Conservation (phyloP, 495 filamentous ascomycete genomes). For the Talaromyces thailandensis region DNA sequence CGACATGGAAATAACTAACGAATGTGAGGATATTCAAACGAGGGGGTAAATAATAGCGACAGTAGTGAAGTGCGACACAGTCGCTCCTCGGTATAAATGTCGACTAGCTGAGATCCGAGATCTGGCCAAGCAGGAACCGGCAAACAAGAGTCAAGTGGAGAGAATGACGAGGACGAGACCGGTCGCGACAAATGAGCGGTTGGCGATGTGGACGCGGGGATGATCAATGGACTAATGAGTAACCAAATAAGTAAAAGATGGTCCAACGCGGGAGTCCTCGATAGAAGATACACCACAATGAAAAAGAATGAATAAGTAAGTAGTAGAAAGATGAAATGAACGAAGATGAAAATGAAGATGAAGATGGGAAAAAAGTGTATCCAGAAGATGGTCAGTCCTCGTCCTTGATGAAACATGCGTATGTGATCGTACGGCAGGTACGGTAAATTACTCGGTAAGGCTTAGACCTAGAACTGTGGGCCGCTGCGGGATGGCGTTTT, state of each 20-base stretch:
- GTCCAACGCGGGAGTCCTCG: not conserved
- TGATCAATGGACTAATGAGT: not conserved
- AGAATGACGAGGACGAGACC: not conserved
- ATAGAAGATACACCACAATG: not conserved
- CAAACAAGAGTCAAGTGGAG: not conserved
- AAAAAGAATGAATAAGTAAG: not conserved
- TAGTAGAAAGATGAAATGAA: not conserved
- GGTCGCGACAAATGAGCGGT: not conserved
- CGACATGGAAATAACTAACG: not conserved
- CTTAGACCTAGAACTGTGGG: not conserved
- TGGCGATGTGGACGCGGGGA: not conserved
- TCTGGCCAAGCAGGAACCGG: not conserved
- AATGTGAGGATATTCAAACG: not conserved
- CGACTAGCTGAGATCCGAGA: not conserved
- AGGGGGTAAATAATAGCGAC: not conserved
- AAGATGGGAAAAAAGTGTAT: not conserved
- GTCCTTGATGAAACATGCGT: not conserved
- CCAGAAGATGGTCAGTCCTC: not conserved
- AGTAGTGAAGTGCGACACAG: not conserved
- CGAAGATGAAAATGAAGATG: not conserved
- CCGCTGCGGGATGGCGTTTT: not conserved
- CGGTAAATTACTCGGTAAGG: not conserved
- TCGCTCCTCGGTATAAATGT: not conserved
- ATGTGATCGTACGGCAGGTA: not conserved
- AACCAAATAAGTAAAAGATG: not conserved